Base-by-base conservation (phyloP, 1,284 basidiomycete species). In the Tilletia horrida region DNA sequence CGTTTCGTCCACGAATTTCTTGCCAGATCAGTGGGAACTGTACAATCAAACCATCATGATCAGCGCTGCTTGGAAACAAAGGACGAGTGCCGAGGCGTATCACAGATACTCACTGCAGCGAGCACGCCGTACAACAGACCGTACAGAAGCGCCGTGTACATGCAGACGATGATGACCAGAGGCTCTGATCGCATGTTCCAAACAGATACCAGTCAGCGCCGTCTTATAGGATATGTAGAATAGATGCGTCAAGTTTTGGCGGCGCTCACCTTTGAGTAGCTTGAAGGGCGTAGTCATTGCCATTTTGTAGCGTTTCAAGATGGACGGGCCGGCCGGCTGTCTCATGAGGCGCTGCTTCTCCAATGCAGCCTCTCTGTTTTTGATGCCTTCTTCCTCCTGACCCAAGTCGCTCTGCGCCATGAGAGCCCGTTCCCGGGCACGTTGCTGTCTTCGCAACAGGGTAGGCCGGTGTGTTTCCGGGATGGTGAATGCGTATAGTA, bases 81-180 rank as follows among this genome's bases (percentile, higher is more conserved):
- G n/a, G n/a, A n/a, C n/a, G n/a, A n/a, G n/a, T n/a, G n/a, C n/a
- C n/a, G n/a, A n/a, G n/a, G n/a, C n/a, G n/a, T n/a, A n/a, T n/a
- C n/a, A n/a, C n/a, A n/a, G n/a, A n/a, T n/a, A n/a, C 35, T 40
- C 35, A 40, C 35, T 31, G 67, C 67, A 8, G 66, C 61, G 11
- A 72, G 64, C 0, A 65, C 63, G 29, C 71, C 71, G 64, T 72
- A 72, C 40, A 72, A 50, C n/a, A 72, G 47, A 2, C 71, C 71
- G 31, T 72, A 72, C 4, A 72, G 62, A 31, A 72, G 40, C 14
- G 69, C 29, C 2, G 71, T 72, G 50, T 72, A 72, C 45, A 68
- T 62, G 21, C 68, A 67, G 1, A 70, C 65, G 43, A 72, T 57
- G 23, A 68, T 67, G 23, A 72, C 62, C n/a, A 72, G 2, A 3